Evolutionary conservation across 441 rosid genomes (phyloP), one percentile per base, ranked within the genome.

Genomic region (Pelargonium myrrhifolium): DNA sequence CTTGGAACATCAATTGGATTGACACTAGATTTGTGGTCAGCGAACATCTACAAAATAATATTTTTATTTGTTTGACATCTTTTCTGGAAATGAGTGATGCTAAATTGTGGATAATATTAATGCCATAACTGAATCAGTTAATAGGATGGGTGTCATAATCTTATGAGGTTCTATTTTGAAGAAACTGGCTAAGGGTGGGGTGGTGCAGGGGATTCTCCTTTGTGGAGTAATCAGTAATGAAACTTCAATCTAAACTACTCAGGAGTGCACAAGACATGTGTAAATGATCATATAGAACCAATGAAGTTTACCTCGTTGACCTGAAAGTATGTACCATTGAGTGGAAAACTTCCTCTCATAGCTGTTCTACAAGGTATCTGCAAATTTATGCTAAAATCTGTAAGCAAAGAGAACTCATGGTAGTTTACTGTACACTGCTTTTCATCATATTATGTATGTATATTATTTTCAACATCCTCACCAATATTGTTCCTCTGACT

Each of bases 361-460:
- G 97, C 99, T 73, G 96, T 91, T 84, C 99, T 75, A 76, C 96
- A 88, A 64, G 99, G 99, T 81, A 94, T 87, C 99, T 94, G 89
- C 72, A 64, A 75, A 26, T 53, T 65, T 28, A 63, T 74, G 67
- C 59, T 45, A 63, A 66, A 53, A 68, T 79, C 61, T 75, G 77
- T 72, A 61, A 66, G 70, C 28, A 28, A 76, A 58, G 17, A 67
- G 43, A 72, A 60, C 55, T 40, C 40, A 72, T 60, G 39, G 66
- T 18, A 72, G 65, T 51, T 40, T 35, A 72, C 55, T 43, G 31
- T 71, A 66, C 51, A 40, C 64, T 26, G 9, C 58, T 65, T 20
- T 51, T 14, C 18, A 43, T 6, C 24, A 65, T 73, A 28, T 68
- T 49, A 66, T 75, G 53, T 14, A 49, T 68, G 22, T 20, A 31